These are phyloP conservation scores for Trichodelitschia bisporula DNA, from an alignment of 495 filamentous ascomycete genomes.

Conservation along the genomic window DNA sequence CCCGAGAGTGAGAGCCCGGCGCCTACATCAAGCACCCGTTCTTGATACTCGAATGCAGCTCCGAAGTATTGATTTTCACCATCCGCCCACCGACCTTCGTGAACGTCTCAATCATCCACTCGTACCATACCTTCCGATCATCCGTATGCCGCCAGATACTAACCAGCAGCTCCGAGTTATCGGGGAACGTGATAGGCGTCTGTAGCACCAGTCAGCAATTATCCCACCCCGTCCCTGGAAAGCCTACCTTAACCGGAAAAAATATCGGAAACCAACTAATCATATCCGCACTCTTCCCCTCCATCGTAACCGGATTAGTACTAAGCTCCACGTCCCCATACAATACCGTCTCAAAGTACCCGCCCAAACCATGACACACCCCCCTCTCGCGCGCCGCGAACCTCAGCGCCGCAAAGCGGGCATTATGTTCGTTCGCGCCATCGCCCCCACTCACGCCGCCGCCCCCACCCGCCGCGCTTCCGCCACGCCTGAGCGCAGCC, in stretches of 20 bases:
- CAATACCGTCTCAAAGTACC: constrained; percentile 87
- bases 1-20: too few relatives aligned
- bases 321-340: constrained; percentile 68
- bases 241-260: constrained; percentile 87
- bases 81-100: constrained; percentile 32
- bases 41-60: constrained; percentile 72
- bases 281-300: constrained; percentile 81
- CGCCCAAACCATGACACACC: constrained; percentile 72
- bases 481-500: constrained; percentile 29
- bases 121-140: constrained; percentile 93
- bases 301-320: constrained; percentile 80
- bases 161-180: constrained; percentile 59
- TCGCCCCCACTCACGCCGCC: constrained; percentile 22
- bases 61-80: constrained; percentile 53
- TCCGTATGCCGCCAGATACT: constrained; percentile 92
- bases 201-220: too few relatives aligned
- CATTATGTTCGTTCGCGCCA: constrained; percentile 66
- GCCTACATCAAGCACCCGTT: constrained; percentile 82
- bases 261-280: constrained; percentile 98
- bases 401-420: constrained; percentile 42
- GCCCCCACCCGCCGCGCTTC: constrained; percentile 20
- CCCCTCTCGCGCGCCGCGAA: constrained; percentile 53
- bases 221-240: too few relatives aligned
- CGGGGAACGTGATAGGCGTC: constrained; percentile 73
- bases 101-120: constrained; percentile 84